Conservation (phyloP, 805 yeast species). For the Monosporozyma aquatica region DNA sequence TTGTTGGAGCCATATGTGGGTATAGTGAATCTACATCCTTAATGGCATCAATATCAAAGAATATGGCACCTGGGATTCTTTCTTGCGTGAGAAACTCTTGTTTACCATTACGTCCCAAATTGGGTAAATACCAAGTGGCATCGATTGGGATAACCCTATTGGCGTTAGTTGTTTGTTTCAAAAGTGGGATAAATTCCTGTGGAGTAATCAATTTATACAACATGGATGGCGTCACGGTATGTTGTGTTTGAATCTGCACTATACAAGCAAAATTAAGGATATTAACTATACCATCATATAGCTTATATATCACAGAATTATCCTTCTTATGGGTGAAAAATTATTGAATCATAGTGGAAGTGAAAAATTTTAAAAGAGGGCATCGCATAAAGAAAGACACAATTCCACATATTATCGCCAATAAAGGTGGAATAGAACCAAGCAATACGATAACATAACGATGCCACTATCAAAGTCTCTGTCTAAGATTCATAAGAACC, state of each 20-base stretch:
- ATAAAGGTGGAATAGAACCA: too few relatives aligned
- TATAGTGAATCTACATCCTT: slow-evolving; percentile 50
- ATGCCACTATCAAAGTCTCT: slow-evolving; percentile 32
- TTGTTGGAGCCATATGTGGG: slow-evolving; percentile 87
- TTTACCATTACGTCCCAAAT: slow-evolving; percentile 47
- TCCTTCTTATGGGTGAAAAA: too few relatives aligned
- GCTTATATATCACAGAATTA: too few relatives aligned
- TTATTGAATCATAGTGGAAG: too few relatives aligned
- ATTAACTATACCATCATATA: too few relatives aligned
- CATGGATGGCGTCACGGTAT: not conserved
- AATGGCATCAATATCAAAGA: slow-evolving; percentile 68
- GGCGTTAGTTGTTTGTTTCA: slow-evolving; percentile 12
- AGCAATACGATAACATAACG: not conserved
- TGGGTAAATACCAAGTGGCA: slow-evolving; percentile 91
- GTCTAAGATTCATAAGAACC: slow-evolving; percentile 26
- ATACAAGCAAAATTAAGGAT: too few relatives aligned
- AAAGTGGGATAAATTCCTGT: slow-evolving; percentile 16
- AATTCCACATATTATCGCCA: not conserved
- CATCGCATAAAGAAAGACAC: too few relatives aligned
- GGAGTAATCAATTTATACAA: slow-evolving; percentile 26
- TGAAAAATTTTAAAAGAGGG: slow-evolving; percentile 2
- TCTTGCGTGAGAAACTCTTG: slow-evolving; percentile 46
- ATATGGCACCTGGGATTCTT: slow-evolving; percentile 59
- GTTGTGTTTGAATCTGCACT: too few relatives aligned
- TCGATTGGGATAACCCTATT: slow-evolving; percentile 55